A percentile compares a stretch with the other conserved stretches of the same genome.
phyloP scores from a whole-genome alignment of 345 rosid species.

The Reutealis trisperma region DNA sequence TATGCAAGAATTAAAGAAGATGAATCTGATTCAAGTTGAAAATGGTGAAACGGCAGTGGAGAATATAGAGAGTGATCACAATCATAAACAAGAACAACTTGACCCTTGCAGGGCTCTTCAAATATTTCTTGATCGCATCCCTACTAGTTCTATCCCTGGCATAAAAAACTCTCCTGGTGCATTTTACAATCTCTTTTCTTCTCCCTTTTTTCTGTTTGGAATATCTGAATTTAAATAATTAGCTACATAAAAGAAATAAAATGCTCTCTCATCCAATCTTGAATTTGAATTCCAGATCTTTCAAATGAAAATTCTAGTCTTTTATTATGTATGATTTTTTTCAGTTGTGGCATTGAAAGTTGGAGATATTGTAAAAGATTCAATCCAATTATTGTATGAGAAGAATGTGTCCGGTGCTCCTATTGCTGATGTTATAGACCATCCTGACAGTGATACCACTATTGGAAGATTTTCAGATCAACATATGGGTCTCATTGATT shows the following conservation, averaged over 20 bases:
- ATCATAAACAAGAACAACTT: conserved; percentile 8
- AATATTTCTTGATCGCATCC: conserved; percentile 43
- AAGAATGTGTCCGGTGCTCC: conserved; percentile 44
- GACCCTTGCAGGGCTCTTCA: conserved; percentile 40
- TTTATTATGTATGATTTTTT: background rate
- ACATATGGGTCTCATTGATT: conserved; percentile 45
- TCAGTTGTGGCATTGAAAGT: conserved; percentile 35
- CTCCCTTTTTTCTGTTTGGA: background rate
- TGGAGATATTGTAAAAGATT: conserved; percentile 36
- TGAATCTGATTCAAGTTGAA: conserved; percentile 19
- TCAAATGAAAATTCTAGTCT: background rate
- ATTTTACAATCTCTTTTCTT: background rate
- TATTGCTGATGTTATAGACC: conserved; percentile 36
- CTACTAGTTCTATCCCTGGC: conserved; percentile 43
- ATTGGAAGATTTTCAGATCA: conserved; percentile 33
- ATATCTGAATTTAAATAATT: background rate
- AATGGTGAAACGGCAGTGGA: conserved; percentile 11
- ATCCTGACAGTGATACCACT: conserved; percentile 1
- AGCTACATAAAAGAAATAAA: too few species aligned
- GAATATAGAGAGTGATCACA: conserved; percentile 1
- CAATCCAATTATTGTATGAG: conserved; percentile 33
- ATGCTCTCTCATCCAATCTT: too few species aligned
- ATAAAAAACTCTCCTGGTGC: conserved; percentile 41
- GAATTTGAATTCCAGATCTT: too few species aligned
- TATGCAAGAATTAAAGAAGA: conserved; percentile 25